Conservation (phyloP, 495 filamentous ascomycete genomes). For the Hyphodiscus hymeniophilus region DNA sequence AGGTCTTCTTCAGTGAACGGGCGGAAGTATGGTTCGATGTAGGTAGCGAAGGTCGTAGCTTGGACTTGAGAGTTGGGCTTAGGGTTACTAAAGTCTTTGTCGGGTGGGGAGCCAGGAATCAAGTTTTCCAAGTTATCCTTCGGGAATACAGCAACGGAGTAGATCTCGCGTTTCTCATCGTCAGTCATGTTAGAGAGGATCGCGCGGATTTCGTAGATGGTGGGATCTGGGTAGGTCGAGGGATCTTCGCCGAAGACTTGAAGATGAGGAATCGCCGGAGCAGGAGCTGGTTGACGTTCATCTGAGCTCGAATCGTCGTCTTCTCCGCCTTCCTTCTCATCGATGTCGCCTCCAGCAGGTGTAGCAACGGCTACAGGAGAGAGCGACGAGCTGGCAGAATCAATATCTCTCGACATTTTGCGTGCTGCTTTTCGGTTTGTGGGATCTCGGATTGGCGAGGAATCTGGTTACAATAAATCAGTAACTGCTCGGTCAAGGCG, state of each 20-base stretch:
- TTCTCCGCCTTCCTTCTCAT: conserved; percentile 43
- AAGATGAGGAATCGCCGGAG: conserved; percentile 57
- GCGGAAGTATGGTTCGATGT: conserved; percentile 85
- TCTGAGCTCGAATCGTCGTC: conserved; percentile 54
- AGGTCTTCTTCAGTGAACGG: conserved; percentile 90
- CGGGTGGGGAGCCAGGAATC: conserved; percentile 80
- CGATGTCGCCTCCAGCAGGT: conserved; percentile 32
- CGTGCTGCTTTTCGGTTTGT: conserved; percentile 9
- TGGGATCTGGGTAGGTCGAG: conserved; percentile 85
- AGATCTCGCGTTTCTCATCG: conserved; percentile 76
- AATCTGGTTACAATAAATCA: conserved; percentile 1
- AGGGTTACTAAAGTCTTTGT: conserved; percentile 89
- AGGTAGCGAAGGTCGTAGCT: conserved; percentile 79
- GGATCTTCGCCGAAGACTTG: conserved; percentile 88
- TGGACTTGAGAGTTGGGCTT: conserved; percentile 92
- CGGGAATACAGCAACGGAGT: conserved; percentile 78
- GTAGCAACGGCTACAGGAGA: conserved; percentile 36
- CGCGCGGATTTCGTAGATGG: conserved; percentile 84
- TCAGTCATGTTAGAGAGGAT: conserved; percentile 65
- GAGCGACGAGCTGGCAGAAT: conserved; percentile 57
- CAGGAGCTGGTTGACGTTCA: conserved; percentile 70
- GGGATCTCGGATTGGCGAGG: conserved; percentile 9
- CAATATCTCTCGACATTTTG: conserved; percentile 19
- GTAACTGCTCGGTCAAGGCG: background rate
- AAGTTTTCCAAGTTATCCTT: conserved; percentile 68